phyloP scores from a whole-genome alignment of 83 land plant genomes.

The Picea mariana region DNA sequence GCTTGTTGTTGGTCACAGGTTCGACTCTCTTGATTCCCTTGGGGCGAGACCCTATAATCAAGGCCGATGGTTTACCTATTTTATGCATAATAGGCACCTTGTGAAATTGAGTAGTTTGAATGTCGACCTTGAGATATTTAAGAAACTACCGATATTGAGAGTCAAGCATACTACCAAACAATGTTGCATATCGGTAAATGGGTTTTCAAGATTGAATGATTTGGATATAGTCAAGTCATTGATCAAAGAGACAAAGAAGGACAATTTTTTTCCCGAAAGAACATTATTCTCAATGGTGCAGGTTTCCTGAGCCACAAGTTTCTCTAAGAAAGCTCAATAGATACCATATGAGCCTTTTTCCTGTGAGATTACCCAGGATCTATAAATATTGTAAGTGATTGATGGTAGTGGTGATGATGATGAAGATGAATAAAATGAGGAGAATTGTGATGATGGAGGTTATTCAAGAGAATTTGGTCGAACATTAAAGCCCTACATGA shows the following conservation, averaged over 20 bases:
- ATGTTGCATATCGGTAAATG: conserved; percentile 40
- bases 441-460: background rate
- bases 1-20: too few relatives aligned
- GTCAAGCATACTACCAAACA: conserved; percentile 49
- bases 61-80: conserved; percentile 21
- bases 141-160: conserved; percentile 48
- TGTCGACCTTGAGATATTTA: conserved; percentile 47
- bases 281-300: conserved; percentile 29
- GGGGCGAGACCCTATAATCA: too few relatives aligned
- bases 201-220: conserved; percentile 13
- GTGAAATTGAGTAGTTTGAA: conserved; percentile 31
- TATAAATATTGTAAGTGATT: conserved; percentile 15
- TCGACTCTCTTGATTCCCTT: too few relatives aligned
- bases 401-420: conserved; percentile 27
- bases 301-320: conserved; percentile 31
- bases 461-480: conserved; percentile 1
- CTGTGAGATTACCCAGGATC: conserved; percentile 37
- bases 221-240: conserved; percentile 30
- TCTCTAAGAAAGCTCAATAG: conserved; percentile 29
- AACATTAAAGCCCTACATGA: conserved; percentile 65
- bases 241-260: conserved; percentile 48
- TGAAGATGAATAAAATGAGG: background rate
- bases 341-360: conserved; percentile 32
- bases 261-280: conserved; percentile 51
- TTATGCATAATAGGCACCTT: conserved; percentile 49